Evolutionary conservation across 2,329 filamentous ascomycete genomes (phyloP).

Genomic region (Claviceps citrina): DNA sequence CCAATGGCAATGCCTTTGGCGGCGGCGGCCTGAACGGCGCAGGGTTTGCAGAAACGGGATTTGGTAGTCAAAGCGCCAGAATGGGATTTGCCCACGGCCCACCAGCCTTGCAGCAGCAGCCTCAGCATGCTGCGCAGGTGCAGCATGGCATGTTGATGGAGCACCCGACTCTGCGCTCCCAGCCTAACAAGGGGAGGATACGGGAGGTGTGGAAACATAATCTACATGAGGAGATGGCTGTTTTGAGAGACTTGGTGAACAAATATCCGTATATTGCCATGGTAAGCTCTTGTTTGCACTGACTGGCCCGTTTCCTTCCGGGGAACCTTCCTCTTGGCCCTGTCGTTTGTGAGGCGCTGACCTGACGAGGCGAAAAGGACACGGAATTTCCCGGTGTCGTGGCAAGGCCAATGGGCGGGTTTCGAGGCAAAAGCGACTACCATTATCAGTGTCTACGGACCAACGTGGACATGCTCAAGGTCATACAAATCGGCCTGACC

Average conservation of each 20-base stretch:
- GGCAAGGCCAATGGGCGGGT: constrained; percentile 83
- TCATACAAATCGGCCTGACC: constrained; percentile 92
- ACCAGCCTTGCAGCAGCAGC: constrained; percentile 41
- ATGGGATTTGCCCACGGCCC: constrained; percentile 68
- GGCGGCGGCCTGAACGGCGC: constrained; percentile 42
- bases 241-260: constrained; percentile 68
- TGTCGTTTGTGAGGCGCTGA: not conserved
- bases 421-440: constrained; percentile 90
- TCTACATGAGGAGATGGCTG: constrained; percentile 75
- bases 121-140: constrained; percentile 34
- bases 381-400: constrained; percentile 98
- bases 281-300: constrained; percentile 39
- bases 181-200: constrained; percentile 68
- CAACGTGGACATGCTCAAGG: constrained; percentile 93
- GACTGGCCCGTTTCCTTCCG: not conserved
- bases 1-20: constrained; percentile 40
- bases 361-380: constrained; percentile 42
- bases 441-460: constrained; percentile 96
- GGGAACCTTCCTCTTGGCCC: too few species aligned
- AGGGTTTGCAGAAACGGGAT: constrained; percentile 51
- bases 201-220: constrained; percentile 94
- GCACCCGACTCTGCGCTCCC: constrained; percentile 25
- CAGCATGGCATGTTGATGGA: constrained; percentile 27
- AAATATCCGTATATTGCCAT: constrained; percentile 94
- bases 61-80: constrained; percentile 74